Base-by-base conservation (phyloP, 106 monocot species). In the Allium cepa region DNA sequence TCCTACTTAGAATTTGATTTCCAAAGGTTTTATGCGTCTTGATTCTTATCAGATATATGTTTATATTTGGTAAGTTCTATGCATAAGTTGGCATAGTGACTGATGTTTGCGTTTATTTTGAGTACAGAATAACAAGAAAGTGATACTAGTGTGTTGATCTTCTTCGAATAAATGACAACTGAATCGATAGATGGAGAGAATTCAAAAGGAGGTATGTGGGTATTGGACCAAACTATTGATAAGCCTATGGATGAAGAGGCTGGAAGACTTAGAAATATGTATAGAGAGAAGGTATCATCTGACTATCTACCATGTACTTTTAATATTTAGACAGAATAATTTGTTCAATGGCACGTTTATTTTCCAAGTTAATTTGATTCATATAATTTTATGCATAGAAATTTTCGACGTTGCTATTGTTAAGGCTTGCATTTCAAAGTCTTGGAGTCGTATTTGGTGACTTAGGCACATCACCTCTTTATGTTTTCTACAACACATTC, bases 391-490 rank as follows among this genome's bases (percentile, higher is more conserved):
- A 53, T 9, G 52, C 13, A 1, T 53, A 96, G 96, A 92, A 88
- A 71, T 84, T 84, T 26, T 96, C 96, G 16, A 63, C 74, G 7
- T 9, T 86, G 18, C 69, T 86, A 68, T 13, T 96, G 46, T 36
- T 92, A 59, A 79, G 86, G 57, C 84, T 88, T 56, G 92, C 96
- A 61, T 96, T 85, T 70, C 94, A 94, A 76, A 90, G 94, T 62
- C 72, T 94, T 13, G 94, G 90, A 3, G 85, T 94, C 69, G 94
- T 92, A n/a, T 96, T 96, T 71, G 96, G 96, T 15, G 96, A 96
- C 73, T 70, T 96, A 58, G 96, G 96, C 3, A 96, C 96, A 50
- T 92, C 92, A 17, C 96, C 96, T 17, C 56, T 96, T 60, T 96
- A 96, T 69, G 96, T 96, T 36, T 96, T 96, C 68, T 87, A 84